These are phyloP conservation scores for Monilinia aucupariae DNA, from an alignment of 2,329 filamentous ascomycete species.

Conservation along the genomic window DNA sequence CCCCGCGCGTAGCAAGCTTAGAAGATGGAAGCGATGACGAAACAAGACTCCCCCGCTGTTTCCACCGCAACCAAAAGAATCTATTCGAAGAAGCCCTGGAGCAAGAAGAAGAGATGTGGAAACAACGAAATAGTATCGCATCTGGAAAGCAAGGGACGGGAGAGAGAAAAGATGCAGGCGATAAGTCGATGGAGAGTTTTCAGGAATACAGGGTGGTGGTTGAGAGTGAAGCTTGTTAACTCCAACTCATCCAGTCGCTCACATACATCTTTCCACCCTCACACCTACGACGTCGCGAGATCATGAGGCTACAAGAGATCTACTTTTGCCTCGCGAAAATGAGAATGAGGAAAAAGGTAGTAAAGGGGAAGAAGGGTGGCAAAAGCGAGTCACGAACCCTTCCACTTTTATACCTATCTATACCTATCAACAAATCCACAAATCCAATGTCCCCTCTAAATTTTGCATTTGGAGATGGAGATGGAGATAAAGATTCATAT, in stretches of 20 bases:
- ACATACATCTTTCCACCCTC: too few relatives aligned
- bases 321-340: too few relatives aligned
- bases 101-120: slow-evolving; percentile 50
- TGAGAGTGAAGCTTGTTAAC: slow-evolving; percentile 29
- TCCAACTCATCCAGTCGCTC: neutral
- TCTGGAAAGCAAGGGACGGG: neutral
- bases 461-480: neutral
- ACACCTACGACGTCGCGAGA: neutral
- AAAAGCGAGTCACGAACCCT: neutral
- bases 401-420: neutral
- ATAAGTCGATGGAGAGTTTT: slow-evolving; percentile 22
- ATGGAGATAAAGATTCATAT: neutral
- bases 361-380: too few relatives aligned
- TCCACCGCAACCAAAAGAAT: slow-evolving; percentile 64
- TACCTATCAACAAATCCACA: too few relatives aligned
- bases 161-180: neutral
- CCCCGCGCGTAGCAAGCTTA: neutral
- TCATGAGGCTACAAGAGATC: too few relatives aligned
- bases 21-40: neutral
- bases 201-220: slow-evolving; percentile 29
- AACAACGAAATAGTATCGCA: slow-evolving; percentile 17
- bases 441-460: too few relatives aligned
- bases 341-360: too few relatives aligned
- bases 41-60: slow-evolving; percentile 41
- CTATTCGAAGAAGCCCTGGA: slow-evolving; percentile 63